Conservation (phyloP, 1,284 basidiomycete genomes). For the Austroboletus novae-zelandiae region DNA sequence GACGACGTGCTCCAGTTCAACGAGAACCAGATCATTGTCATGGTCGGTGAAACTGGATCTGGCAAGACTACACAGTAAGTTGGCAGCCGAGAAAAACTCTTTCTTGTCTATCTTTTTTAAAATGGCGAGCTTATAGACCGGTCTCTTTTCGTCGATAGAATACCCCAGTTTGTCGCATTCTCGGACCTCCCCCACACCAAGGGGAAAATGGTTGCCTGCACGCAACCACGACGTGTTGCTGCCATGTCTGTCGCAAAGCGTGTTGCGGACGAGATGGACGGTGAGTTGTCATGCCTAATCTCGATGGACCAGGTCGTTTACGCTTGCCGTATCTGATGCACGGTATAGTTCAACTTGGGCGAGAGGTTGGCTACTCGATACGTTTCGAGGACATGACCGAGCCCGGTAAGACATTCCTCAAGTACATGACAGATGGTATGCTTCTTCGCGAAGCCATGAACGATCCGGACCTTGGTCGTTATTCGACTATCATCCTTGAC, state of each 20-base stretch:
- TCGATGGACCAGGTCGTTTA: conserved; percentile 2
- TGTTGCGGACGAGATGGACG: conserved; percentile 98
- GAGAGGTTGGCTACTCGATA: conserved; percentile 97
- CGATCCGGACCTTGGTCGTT: conserved; percentile 85
- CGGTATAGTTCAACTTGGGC: conserved; percentile 76
- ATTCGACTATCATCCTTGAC: conserved; percentile 97
- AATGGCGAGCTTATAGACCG: conserved; percentile 21
- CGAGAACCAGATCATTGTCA: conserved; percentile 87
- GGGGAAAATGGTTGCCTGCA: conserved; percentile 93
- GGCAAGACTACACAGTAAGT: conserved; percentile 96
- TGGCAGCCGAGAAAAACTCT: conserved; percentile 17
- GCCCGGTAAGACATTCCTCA: conserved; percentile 86
- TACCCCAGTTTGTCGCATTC: conserved; percentile 95
- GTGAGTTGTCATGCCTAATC: conserved; percentile 41
- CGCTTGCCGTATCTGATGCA: neutral
- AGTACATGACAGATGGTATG: conserved; percentile 99
- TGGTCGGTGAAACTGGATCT: conserved; percentile 98
- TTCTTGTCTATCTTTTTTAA: conserved; percentile 20
- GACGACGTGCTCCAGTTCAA: conserved; percentile 57
- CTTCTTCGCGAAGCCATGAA: conserved; percentile 96
- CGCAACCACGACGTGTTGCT: conserved; percentile 95
- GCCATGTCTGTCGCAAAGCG: conserved; percentile 99
- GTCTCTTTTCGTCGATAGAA: conserved; percentile 44
- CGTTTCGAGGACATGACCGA: conserved; percentile 99
- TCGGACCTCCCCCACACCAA: conserved; percentile 88